Percentiles rank a stretch among this genome's conserved stretches.
Conservation (phyloP, 2,329 filamentous ascomycete species). For the Aspergillus floridensis region DNA sequence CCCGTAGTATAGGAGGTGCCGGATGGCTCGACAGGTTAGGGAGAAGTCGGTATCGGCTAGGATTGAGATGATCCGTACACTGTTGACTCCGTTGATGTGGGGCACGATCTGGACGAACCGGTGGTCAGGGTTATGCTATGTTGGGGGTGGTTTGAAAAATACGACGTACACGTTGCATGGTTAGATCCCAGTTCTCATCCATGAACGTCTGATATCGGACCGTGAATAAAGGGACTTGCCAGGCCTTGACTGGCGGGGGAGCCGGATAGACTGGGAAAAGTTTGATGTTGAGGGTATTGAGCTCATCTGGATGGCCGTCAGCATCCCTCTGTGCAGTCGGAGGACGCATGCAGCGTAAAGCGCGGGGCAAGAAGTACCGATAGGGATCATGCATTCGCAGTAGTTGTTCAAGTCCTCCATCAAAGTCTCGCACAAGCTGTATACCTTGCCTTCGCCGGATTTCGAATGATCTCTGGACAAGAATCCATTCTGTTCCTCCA, state of each 20-base stretch:
- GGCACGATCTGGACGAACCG: constrained; percentile 61
- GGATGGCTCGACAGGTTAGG: constrained; percentile 79
- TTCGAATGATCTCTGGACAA: constrained; percentile 52
- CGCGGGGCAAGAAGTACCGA: constrained; percentile 58
- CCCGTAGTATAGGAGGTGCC: constrained; percentile 90
- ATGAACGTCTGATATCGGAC: constrained; percentile 54
- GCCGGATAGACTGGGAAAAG: constrained; percentile 79
- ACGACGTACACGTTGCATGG: constrained; percentile 47
- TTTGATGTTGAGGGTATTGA: constrained; percentile 95
- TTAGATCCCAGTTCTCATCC: constrained; percentile 56
- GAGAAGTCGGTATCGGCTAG: constrained; percentile 82
- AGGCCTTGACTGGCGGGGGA: constrained; percentile 74
- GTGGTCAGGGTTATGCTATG: neutral
- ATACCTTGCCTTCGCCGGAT: constrained; percentile 52
- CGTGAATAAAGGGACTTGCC: constrained; percentile 82
- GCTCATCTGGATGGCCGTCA: constrained; percentile 62
- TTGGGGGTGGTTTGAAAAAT: neutral
- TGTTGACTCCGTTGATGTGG: constrained; percentile 86
- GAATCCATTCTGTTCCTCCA: constrained; percentile 89
- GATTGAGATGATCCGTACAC: constrained; percentile 80
- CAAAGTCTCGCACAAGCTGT: constrained; percentile 76
- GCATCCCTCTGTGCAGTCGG: neutral
- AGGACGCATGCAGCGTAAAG: constrained; percentile 18
- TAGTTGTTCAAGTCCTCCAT: constrained; percentile 96
- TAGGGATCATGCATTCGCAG: constrained; percentile 96